These are phyloP conservation scores for Xeromyces bisporus DNA, from an alignment of 495 filamentous ascomycete genomes.

Conservation along the genomic window DNA sequence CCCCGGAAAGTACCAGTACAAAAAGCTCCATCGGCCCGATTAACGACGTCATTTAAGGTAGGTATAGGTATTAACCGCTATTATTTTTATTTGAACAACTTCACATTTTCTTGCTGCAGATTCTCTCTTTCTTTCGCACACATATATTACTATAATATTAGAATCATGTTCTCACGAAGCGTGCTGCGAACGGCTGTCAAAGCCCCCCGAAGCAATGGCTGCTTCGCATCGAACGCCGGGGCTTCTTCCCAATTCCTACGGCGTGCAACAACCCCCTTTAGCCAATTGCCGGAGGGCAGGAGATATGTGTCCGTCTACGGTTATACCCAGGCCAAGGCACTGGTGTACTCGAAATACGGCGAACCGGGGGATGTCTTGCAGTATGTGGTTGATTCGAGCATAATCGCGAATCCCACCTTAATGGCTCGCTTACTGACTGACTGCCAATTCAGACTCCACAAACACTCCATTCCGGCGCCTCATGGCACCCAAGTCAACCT, in stretches of 20 bases:
- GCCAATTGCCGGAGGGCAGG: conserved; percentile 5
- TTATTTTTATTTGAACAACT: too few relatives aligned
- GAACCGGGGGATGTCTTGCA: conserved; percentile 67
- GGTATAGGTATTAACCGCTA: too few relatives aligned
- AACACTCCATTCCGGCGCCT: conserved; percentile 60
- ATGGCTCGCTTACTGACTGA: neutral
- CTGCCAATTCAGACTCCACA: conserved; percentile 42
- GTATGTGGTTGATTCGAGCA: conserved; percentile 21
- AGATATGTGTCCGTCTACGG: conserved; percentile 62
- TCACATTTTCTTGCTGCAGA: too few relatives aligned
- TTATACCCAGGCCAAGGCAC: conserved; percentile 88
- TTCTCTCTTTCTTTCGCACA: too few relatives aligned
- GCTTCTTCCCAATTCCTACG: conserved; percentile 4
- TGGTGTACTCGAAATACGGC: conserved; percentile 73
- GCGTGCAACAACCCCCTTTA: neutral
- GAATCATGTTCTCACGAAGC: conserved; percentile 21
- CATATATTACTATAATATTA: too few relatives aligned
- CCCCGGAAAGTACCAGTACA: too few relatives aligned
- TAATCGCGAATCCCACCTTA: neutral
- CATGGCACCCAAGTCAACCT: conserved; percentile 44
- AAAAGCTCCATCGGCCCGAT: too few relatives aligned
- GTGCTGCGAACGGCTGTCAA: conserved; percentile 10
- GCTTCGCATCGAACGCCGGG: conserved; percentile 4
- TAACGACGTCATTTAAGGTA: too few relatives aligned
- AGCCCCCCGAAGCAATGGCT: conserved; percentile 4